Evolutionary conservation across 345 rosid species (phyloP).

Genomic region (Populus tremula): DNA sequence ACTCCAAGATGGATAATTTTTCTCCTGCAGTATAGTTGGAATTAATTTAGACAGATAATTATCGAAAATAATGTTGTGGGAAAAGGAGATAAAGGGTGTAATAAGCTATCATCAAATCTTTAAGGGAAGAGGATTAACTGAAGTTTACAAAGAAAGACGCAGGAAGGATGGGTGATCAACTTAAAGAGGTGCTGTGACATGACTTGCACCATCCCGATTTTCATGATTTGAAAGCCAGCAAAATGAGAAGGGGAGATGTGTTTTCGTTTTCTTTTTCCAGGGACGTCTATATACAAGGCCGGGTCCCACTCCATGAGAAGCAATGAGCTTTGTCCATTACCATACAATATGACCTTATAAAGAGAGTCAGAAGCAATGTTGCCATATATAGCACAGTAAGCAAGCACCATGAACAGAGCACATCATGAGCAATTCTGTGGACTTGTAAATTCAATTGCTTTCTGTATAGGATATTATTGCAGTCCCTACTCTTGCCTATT

Average conservation of each 20-base stretch:
- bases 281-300: not conserved
- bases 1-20: not conserved
- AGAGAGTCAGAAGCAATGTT: not conserved
- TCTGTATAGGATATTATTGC: not conserved
- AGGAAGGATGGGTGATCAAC: slow-evolving; percentile 32
- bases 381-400: not conserved
- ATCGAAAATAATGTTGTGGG: not conserved
- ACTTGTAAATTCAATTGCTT: not conserved
- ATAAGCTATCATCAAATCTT: slow-evolving; percentile 15
- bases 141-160: not conserved
- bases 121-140: not conserved
- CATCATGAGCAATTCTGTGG: not conserved
- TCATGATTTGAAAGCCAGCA: slow-evolving; percentile 19
- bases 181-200: slow-evolving; percentile 26
- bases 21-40: not conserved
- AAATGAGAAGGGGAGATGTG: slow-evolving; percentile 12
- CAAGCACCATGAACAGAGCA: not conserved
- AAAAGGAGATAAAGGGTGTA: not conserved
- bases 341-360: not conserved
- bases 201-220: slow-evolving; percentile 24
- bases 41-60: not conserved
- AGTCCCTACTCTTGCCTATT: not conserved
- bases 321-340: slow-evolving; percentile 1
- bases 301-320: not conserved
- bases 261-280: not conserved